phyloP scores from a whole-genome alignment of 1,284 basidiomycete species.

The Takashimella koratensis region DNA sequence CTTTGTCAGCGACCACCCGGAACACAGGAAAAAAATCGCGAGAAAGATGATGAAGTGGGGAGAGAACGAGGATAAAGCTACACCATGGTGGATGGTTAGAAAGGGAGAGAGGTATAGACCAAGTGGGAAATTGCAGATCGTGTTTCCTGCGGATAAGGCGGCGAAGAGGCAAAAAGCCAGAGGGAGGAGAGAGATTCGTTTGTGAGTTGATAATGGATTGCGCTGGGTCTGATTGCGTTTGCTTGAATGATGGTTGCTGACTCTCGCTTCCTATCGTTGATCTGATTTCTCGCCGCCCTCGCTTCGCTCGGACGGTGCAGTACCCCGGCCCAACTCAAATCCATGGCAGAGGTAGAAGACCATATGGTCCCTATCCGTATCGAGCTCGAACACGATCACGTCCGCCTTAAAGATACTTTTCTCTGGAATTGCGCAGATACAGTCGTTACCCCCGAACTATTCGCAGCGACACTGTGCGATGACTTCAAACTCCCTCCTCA shows the following conservation, averaged over 20 bases:
- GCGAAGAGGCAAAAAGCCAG: constrained; percentile 50
- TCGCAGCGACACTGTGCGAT: constrained; percentile 85
- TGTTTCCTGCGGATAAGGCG: constrained; percentile 57
- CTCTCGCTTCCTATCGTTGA: no score
- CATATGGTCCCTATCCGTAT: constrained; percentile 84
- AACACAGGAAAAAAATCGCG: constrained; percentile 34
- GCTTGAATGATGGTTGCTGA: no score
- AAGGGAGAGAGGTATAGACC: constrained; percentile 28
- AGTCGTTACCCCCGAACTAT: constrained; percentile 79
- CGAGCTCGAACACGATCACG: constrained; percentile 86
- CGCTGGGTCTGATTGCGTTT: no score
- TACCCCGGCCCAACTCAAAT: constrained; percentile 42
- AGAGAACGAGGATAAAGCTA: constrained; percentile 53
- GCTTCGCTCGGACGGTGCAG: no score
- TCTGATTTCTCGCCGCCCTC: no score
- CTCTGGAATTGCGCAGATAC: constrained; percentile 93
- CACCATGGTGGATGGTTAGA: constrained; percentile 42
- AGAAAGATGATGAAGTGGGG: constrained; percentile 39
- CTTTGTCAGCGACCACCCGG: constrained; percentile 50
- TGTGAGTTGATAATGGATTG: no score
- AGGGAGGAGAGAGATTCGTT: constrained; percentile 58
- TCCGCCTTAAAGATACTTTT: constrained; percentile 92
- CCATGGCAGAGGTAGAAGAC: constrained; percentile 47
- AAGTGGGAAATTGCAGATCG: constrained; percentile 60
- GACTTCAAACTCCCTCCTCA: constrained; percentile 73